A percentile compares a stretch with the other conserved stretches of the same genome.
phyloP scores from a whole-genome alignment of 2,329 filamentous ascomycete species.

The Microcyclospora pomicola region DNA sequence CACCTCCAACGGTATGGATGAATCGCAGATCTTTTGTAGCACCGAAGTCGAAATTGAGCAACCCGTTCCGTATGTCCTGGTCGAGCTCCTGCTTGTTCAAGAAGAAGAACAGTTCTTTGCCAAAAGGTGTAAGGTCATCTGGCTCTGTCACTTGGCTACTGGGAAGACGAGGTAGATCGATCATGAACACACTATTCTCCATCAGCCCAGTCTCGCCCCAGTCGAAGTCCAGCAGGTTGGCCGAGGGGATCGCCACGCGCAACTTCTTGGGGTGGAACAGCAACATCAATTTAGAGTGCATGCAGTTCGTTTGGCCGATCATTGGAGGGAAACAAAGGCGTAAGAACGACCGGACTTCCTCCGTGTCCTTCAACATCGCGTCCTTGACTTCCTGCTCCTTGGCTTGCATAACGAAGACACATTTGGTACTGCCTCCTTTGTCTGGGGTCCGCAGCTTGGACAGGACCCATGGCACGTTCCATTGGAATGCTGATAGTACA shows the following conservation, averaged over 20 bases:
- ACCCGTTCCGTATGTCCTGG: constrained; percentile 49
- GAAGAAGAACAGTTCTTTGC: constrained; percentile 57
- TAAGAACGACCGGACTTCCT: constrained; percentile 29
- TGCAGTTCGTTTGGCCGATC: constrained; percentile 53
- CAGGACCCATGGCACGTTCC: constrained; percentile 69
- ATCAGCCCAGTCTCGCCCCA: constrained; percentile 77
- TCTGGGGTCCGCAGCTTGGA: constrained; percentile 43
- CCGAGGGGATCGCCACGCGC: constrained; percentile 71
- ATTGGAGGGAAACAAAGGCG: constrained; percentile 70
- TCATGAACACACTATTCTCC: constrained; percentile 86
- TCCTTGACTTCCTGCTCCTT: constrained; percentile 29
- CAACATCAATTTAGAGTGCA: constrained; percentile 92
- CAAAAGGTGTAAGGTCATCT: constrained; percentile 42
- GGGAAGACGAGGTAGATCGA: constrained; percentile 61
- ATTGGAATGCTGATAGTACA: constrained; percentile 75
- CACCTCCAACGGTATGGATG: constrained; percentile 56
- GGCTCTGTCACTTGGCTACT: constrained; percentile 14
- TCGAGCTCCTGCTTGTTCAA: constrained; percentile 53
- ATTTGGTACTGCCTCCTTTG: constrained; percentile 39
- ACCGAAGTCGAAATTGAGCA: constrained; percentile 70
- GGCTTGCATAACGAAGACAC: constrained; percentile 47
- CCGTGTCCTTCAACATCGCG: constrained; percentile 17
- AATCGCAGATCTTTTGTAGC: constrained; percentile 61
- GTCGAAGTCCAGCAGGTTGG: constrained; percentile 73
- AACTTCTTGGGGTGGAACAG: constrained; percentile 64